A percentile compares a stretch with the other conserved stretches of the same genome.
Conservation (phyloP, 1,284 basidiomycete genomes). For the Cryptococcus maquisensis region DNA sequence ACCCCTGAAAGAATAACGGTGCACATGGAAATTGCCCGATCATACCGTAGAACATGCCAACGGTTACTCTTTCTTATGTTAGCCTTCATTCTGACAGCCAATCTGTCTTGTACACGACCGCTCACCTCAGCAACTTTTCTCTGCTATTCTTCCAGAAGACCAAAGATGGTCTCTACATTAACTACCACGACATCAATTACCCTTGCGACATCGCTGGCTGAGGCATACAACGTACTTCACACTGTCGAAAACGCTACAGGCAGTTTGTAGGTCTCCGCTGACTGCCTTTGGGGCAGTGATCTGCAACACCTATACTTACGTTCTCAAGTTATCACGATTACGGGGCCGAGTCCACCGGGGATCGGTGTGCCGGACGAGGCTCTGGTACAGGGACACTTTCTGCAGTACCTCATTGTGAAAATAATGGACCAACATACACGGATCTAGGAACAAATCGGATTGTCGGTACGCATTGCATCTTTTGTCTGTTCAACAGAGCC, state of each 20-base stretch:
- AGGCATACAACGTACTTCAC: conserved; percentile 2
- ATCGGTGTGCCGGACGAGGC: conserved; percentile 3
- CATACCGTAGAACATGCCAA: too few species aligned
- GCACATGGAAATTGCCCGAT: too few species aligned
- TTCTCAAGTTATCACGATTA: conserved; percentile 5
- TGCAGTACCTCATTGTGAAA: conserved; percentile 3
- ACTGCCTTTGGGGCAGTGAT: not conserved
- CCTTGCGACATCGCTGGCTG: not conserved
- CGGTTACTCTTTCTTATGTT: too few species aligned
- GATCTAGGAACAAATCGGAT: conserved; percentile 7
- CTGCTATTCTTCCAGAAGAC: too few species aligned
- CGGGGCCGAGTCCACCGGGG: conserved; percentile 2
- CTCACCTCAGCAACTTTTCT: too few species aligned
- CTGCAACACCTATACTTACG: not conserved
- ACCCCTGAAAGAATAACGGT: too few species aligned
- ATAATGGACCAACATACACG: conserved; percentile 1
- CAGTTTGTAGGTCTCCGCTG: conserved; percentile 3
- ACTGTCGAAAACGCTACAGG: not conserved
- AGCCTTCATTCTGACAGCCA: too few species aligned
- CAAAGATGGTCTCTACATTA: not conserved
- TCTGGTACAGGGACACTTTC: not conserved
- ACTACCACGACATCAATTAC: not conserved
- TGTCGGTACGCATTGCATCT: conserved; percentile 11
- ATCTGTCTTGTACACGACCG: too few species aligned
- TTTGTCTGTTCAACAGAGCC: too few species aligned